Base-by-base conservation (phyloP, 164 flowering plant genomes). In the Macadamia tetraphylla region DNA sequence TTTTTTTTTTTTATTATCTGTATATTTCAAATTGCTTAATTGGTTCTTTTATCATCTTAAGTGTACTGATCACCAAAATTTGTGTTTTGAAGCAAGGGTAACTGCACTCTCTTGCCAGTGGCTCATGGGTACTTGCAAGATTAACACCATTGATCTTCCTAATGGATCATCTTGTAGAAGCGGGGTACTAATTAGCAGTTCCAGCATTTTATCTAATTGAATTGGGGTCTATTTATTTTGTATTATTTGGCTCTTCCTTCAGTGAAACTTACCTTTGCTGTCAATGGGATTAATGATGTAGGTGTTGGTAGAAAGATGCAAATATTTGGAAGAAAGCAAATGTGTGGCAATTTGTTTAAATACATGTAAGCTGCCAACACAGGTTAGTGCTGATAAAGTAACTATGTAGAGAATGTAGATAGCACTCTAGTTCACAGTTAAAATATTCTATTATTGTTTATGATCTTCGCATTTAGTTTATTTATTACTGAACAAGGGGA, bases 291-390 rank as follows among this genome's bases (percentile, higher is more conserved):
- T 67, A 9, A 52, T 29, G 10, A 15, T 75, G 69, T 58, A 94
- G 98, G 98, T 94, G 40, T 88, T 85, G 68, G 96, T 94, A 1
- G 95, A 91, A 71, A 90, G 81, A 74, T 94, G 98, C 86, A 91
- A 86, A 79, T 94, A 91, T 59, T 73, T 94, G 70, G 97, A 91
- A 75, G 94, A 91, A 75, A 90, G 97, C 83, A 94, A 91, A 79
- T 94, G 98, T 62, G 85, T 88, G 1, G 97, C 96, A 13, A 78
- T 90, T 64, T 94, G 98, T 63, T 73, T 85, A 48, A 88, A 94
- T 65, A 91, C 98, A 6, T 94, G 98, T 67, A 94, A 94, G 73
- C 85, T 91, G 67, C 97, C 98, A 42, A 91, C 98, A 43, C 98
- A 94, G 94, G 98, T 89, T 13, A 64, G 84, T 74, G 15, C 46